These are phyloP conservation scores for Saprolegnia parasitica DNA, from an alignment of 352 stramenopile genomes.

Conservation along the genomic window DNA sequence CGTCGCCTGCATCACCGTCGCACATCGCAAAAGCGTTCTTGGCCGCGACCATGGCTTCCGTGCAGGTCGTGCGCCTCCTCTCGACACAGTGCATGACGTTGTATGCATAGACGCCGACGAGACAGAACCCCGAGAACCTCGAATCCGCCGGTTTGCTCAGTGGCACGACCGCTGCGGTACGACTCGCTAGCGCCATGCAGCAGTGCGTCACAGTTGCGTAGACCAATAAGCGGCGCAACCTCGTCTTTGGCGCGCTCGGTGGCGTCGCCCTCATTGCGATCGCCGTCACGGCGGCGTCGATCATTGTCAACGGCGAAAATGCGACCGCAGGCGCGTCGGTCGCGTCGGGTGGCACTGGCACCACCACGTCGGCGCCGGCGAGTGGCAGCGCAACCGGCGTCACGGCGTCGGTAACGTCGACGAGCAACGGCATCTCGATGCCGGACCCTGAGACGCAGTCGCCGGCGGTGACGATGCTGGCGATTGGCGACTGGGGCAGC, in stretches of 20 bases:
- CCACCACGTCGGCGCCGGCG: background rate
- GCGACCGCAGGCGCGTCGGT: background rate
- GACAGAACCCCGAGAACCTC: background rate
- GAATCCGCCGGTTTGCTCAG: background rate
- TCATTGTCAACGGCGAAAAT: slow-evolving; percentile 2
- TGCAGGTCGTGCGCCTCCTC: background rate
- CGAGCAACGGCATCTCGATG: background rate
- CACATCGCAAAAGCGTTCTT: background rate
- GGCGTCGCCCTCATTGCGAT: slow-evolving; percentile 8
- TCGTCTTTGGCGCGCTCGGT: slow-evolving; percentile 6
- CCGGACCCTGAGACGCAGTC: slow-evolving; percentile 6
- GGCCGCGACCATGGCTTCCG: background rate
- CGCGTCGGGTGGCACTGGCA: background rate
- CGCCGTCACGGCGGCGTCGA: background rate
- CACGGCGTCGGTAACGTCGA: background rate
- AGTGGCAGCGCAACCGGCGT: too few species aligned
- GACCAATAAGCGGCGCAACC: slow-evolving; percentile 14
- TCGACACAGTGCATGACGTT: background rate
- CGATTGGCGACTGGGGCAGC: slow-evolving; percentile 72
- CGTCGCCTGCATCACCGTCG: too few species aligned
- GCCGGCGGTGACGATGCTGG: slow-evolving; percentile 31
- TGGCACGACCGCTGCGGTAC: background rate
- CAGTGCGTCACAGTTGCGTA: background rate
- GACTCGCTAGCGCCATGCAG: background rate
- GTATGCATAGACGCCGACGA: background rate